Percentiles rank a stretch among this genome's conserved stretches.
These are phyloP conservation scores for Aspergillus ellipticus DNA, from an alignment of 495 filamentous ascomycete species.

Conservation along the genomic window DNA sequence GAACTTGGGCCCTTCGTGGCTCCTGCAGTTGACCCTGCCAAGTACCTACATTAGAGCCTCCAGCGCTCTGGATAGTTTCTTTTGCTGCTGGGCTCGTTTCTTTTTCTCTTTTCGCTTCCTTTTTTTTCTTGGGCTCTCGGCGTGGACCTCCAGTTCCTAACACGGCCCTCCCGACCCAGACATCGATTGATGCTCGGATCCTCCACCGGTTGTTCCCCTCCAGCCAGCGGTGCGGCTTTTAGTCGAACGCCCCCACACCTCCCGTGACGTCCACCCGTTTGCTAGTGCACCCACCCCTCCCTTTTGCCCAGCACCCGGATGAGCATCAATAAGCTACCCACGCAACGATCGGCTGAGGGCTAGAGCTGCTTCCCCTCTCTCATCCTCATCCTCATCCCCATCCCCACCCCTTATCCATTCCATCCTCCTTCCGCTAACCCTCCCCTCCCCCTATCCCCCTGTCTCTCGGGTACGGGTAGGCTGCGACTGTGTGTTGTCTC, in stretches of 20 bases:
- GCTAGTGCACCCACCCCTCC: conserved; percentile 4
- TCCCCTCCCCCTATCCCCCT: neutral
- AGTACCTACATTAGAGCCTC: neutral
- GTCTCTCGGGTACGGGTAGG: conserved; percentile 11
- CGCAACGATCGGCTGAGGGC: conserved; percentile 10
- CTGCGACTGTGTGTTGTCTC: conserved; percentile 25
- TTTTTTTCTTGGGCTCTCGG: no score
- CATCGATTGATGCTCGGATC: neutral
- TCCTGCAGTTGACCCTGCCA: neutral
- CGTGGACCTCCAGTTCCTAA: no score
- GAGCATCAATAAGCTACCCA: conserved; percentile 15
- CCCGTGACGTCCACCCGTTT: conserved; percentile 28
- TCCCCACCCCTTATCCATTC: neutral
- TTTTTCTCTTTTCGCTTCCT: no score
- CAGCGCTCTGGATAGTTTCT: neutral
- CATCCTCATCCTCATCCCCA: neutral
- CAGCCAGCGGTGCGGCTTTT: neutral
- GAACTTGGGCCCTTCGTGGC: neutral
- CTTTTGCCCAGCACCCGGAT: neutral
- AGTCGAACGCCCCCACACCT: neutral
- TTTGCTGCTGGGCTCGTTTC: neutral
- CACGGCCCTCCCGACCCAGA: no score
- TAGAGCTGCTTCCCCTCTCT: neutral
- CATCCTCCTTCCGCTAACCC: neutral
- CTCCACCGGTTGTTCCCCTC: neutral